Evolutionary conservation across 331 rosid genomes (phyloP).

Genomic region (Phaseolus coccineus): DNA sequence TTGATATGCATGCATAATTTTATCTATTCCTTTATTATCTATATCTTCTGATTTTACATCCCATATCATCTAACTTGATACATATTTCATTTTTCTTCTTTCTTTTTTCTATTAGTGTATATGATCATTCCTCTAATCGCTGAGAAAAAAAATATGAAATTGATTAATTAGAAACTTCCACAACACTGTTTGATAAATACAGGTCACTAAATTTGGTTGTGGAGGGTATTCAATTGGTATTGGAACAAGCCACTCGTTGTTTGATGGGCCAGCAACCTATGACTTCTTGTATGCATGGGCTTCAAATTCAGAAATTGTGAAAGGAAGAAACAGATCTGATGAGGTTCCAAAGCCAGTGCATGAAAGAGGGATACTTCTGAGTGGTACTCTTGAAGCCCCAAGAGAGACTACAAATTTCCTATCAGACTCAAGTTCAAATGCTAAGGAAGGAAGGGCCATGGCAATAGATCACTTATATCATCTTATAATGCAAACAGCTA

Average conservation of each 20-base stretch:
- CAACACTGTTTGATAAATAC: background rate
- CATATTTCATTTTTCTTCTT: background rate
- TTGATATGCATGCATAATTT: too few species aligned
- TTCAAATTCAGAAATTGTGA: conserved; percentile 56
- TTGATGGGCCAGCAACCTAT: conserved; percentile 78
- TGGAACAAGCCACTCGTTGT: conserved; percentile 77
- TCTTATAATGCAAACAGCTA: conserved; percentile 67
- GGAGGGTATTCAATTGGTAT: conserved; percentile 81
- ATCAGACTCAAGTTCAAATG: conserved; percentile 16
- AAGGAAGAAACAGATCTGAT: conserved; percentile 22
- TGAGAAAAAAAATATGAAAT: background rate
- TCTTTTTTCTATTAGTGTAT: background rate
- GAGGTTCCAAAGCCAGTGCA: conserved; percentile 64
- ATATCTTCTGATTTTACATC: background rate
- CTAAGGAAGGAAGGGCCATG: conserved; percentile 41
- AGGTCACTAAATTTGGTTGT: conserved; percentile 84
- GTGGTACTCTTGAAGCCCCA: conserved; percentile 22
- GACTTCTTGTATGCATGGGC: conserved; percentile 79
- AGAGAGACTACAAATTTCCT: conserved; percentile 22
- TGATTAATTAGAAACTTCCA: background rate
- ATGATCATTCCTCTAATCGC: background rate
- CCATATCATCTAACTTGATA: background rate
- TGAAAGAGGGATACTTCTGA: conserved; percentile 60
- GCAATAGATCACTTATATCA: conserved; percentile 76
- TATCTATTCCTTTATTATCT: background rate